A percentile compares a stretch with the other conserved stretches of the same genome.
Evolutionary conservation across 2,329 filamentous ascomycete genomes (phyloP).

Genomic region (Fusarium nodosum): DNA sequence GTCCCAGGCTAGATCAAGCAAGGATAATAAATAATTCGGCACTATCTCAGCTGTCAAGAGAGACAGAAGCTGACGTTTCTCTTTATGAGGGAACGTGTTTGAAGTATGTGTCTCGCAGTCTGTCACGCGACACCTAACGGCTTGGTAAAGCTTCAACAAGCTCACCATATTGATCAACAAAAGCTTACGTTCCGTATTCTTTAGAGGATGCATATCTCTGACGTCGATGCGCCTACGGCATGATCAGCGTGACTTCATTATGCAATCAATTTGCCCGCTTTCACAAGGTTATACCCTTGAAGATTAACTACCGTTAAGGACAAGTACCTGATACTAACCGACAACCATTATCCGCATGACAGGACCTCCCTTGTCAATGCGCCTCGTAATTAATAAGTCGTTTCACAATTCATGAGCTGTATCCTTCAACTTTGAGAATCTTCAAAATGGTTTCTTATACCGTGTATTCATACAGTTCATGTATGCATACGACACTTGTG

Average conservation of each 20-base stretch:
- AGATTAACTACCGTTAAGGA: constrained; percentile 10
- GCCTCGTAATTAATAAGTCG: constrained; percentile 23
- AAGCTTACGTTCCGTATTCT: neutral
- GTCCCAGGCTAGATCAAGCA: constrained; percentile 4
- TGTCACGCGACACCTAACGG: constrained; percentile 28
- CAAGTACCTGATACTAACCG: constrained; percentile 28
- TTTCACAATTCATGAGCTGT: neutral
- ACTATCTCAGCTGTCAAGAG: constrained; percentile 27
- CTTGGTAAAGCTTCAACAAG: neutral
- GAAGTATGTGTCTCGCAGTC: neutral
- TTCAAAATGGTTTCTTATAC: constrained; percentile 20
- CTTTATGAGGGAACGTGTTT: constrained; percentile 1
- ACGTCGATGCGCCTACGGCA: constrained; percentile 34
- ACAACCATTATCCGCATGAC: constrained; percentile 28
- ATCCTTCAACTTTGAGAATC: neutral
- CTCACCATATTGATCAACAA: constrained; percentile 4
- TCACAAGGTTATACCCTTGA: constrained; percentile 43
- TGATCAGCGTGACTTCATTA: constrained; percentile 48
- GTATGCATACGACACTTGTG: constrained; percentile 29
- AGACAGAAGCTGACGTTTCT: constrained; percentile 3
- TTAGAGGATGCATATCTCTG: constrained; percentile 31
- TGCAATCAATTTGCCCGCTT: constrained; percentile 38
- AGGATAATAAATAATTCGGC: constrained; percentile 13
- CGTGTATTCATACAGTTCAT: constrained; percentile 45
- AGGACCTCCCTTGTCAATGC: constrained; percentile 41